These are phyloP conservation scores for Triticum monococcum DNA, from an alignment of 176 grass and related monocot species.

Conservation along the genomic window DNA sequence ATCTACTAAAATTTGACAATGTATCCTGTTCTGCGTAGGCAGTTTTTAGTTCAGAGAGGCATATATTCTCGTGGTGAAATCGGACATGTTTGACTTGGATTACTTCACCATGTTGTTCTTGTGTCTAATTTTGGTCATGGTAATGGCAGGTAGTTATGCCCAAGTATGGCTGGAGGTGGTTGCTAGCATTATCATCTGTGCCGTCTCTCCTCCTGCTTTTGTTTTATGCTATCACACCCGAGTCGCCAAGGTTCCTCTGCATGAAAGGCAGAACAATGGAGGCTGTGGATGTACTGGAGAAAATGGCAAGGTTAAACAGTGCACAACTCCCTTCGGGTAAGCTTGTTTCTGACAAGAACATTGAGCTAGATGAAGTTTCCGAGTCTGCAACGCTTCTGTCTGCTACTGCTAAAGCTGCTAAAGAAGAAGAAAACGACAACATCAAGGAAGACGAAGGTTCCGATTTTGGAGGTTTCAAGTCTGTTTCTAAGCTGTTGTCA, in stretches of 20 bases:
- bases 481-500: constrained; percentile 57
- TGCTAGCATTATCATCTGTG: constrained; percentile 68
- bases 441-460: constrained; percentile 37
- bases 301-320: constrained; percentile 72
- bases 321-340: constrained; percentile 58
- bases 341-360: constrained; percentile 70
- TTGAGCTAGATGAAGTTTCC: constrained; percentile 75
- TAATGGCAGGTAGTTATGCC: constrained; percentile 80
- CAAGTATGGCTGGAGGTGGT: constrained; percentile 90
- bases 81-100: not conserved
- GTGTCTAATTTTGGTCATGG: constrained; percentile 36
- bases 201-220: constrained; percentile 83
- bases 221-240: constrained; percentile 78
- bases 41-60: constrained; percentile 3
- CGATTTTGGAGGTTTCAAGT: constrained; percentile 55
- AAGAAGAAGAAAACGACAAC: constrained; percentile 34
- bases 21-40: not conserved
- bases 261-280: constrained; percentile 64
- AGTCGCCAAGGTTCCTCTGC: constrained; percentile 93
- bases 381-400: constrained; percentile 57
- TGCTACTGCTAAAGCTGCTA: not conserved
- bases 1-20: constrained; percentile 13
- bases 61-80: constrained; percentile 4
- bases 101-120: constrained; percentile 34
- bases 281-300: constrained; percentile 64